phyloP scores from a whole-genome alignment of 1,139 yeast species.

The Eremothecium cymbalariae region DNA sequence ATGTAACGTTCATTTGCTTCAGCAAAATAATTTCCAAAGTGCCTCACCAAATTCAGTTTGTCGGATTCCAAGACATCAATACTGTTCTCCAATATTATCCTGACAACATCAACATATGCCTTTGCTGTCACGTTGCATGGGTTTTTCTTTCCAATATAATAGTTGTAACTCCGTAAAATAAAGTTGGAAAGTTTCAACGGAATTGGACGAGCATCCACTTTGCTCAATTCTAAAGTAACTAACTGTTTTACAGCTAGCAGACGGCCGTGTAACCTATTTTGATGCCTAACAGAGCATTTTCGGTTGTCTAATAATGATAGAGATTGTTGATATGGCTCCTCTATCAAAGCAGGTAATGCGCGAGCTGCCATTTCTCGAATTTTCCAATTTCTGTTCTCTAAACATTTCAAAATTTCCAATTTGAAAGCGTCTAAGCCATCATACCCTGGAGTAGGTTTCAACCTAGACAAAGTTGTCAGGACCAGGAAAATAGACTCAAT shows the following conservation, averaged over 20 bases:
- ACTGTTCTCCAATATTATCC: slow-evolving; percentile 10
- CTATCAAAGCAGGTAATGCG: slow-evolving; percentile 48
- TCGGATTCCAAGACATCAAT: slow-evolving; percentile 5
- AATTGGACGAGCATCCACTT: background rate
- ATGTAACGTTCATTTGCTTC: slow-evolving; percentile 16
- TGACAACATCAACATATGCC: slow-evolving; percentile 33
- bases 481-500: slow-evolving; percentile 66
- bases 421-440: slow-evolving; percentile 45
- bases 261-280: slow-evolving; percentile 52
- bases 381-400: slow-evolving; percentile 60
- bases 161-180: background rate
- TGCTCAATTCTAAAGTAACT: slow-evolving; percentile 9
- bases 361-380: slow-evolving; percentile 80
- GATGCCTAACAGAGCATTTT: slow-evolving; percentile 20
- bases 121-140: slow-evolving; percentile 34
- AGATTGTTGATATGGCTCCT: slow-evolving; percentile 28
- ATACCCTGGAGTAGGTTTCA: slow-evolving; percentile 52
- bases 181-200: background rate
- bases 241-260: slow-evolving; percentile 41
- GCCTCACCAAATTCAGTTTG: background rate
- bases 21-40: slow-evolving; percentile 31
- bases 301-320: slow-evolving; percentile 13
- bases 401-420: slow-evolving; percentile 39
- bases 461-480: slow-evolving; percentile 57
- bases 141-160: slow-evolving; percentile 16